Base-by-base conservation (phyloP, 306 rosid genomes). In the Trifolium fragiferum region DNA sequence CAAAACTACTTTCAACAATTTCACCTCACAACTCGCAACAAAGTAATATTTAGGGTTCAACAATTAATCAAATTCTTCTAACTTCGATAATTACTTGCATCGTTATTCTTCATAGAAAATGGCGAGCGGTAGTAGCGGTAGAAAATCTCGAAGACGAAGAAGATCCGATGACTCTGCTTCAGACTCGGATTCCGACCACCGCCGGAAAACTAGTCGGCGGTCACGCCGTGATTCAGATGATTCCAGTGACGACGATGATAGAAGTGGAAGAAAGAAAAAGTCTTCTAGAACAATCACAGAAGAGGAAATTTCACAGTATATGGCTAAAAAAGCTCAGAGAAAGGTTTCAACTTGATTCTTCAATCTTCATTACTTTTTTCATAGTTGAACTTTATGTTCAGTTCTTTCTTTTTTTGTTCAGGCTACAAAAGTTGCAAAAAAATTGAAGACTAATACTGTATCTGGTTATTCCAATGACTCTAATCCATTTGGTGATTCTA, bases 401-500 rank as follows among this genome's bases (percentile, higher is more conserved):
- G 1, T 25, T 44, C 15, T 70, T 65, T 16, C 10, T 32, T 6
- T 69, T 72, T 11, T 16, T 62, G 69, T 4, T 51, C 63, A 90
- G 98, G 97, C 96, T 2, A 54, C 51, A 74, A 80, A 82, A 78
- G 90, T 82, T 32, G 96, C 96, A 2, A 93, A 93, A 81, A 89
- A 88, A 71, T 76, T 90, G 58, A 93, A 90, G 78, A 66, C 89
- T 3, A 83, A 76, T 53, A 85, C 89, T 27, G 96, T 89, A 43
- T 87, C 98, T 0, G 96, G 97, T 47, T 93, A 90, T 75, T 90
- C 98, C 10, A 93, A 93, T 40, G 98, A 90, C 68, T 89, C 98
- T 6, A 93, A 93, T 86, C 98, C 97, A 25, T 90, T 90, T 61
- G 98, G 98, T 68, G 98, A 93, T 75, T 87, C 98, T 72, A 93